These are phyloP conservation scores for Farysia itapuensis DNA, from an alignment of 1,284 basidiomycete genomes.

Conservation along the genomic window DNA sequence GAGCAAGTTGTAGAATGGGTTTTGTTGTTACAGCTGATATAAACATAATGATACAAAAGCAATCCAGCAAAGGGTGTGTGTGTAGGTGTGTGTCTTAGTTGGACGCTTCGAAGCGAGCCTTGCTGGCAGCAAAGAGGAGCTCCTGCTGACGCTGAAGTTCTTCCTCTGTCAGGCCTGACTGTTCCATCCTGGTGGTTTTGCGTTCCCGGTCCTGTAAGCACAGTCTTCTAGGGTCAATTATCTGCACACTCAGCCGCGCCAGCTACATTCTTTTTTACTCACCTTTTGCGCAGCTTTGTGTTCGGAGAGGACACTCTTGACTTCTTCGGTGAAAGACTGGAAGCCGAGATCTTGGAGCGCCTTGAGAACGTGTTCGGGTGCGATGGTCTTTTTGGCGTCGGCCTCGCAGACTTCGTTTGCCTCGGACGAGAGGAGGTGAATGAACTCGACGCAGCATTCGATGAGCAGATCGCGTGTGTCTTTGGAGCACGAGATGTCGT, in stretches of 20 bases:
- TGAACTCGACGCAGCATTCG: conserved; percentile 99
- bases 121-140: conserved; percentile 83
- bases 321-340: conserved; percentile 80
- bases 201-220: conserved; percentile 65
- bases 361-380: conserved; percentile 91
- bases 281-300: conserved; percentile 91
- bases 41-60: no score
- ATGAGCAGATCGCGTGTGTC: conserved; percentile 94
- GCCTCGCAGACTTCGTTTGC: conserved; percentile 97
- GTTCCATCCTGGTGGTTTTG: conserved; percentile 71
- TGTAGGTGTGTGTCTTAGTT: not conserved
- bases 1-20: conserved; percentile 6
- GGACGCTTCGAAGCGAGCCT: conserved; percentile 61
- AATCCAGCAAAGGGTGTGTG: no score
- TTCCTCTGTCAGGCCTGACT: conserved; percentile 86
- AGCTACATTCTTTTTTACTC: no score
- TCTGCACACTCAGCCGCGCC: no score
- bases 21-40: not conserved
- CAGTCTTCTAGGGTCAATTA: no score
- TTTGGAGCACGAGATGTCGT: conserved; percentile 86
- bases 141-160: conserved; percentile 86
- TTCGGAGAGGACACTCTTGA: conserved; percentile 87
- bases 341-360: conserved; percentile 93
- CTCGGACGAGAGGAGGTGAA: conserved; percentile 94
- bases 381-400: conserved; percentile 98